Conservation (phyloP, 139 green algal species). For the Eudorina sp. region DNA sequence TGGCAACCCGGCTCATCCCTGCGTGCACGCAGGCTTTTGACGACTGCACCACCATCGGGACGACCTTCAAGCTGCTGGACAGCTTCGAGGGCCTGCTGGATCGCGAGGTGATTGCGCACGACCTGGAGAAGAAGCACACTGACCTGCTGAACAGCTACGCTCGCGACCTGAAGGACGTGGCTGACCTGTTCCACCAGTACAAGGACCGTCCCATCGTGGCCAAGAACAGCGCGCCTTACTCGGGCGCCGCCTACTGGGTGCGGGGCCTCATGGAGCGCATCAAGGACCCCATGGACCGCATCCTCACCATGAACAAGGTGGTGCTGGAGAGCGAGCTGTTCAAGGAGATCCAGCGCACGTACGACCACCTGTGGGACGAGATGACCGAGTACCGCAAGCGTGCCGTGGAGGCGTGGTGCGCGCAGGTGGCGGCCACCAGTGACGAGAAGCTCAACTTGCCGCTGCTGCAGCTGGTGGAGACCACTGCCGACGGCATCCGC, state of each 20-base stretch:
- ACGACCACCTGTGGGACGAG: conserved; percentile 69
- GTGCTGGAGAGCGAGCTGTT: conserved; percentile 77
- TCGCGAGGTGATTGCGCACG: conserved; percentile 81
- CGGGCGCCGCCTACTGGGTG: conserved; percentile 88
- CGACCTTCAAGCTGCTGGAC: conserved; percentile 94
- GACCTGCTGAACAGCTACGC: conserved; percentile 73
- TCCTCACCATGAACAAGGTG: conserved; percentile 69
- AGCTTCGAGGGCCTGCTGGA: conserved; percentile 92
- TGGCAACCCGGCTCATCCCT: background rate
- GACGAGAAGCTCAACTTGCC: conserved; percentile 89
- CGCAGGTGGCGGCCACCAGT: conserved; percentile 71
- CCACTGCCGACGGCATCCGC: background rate
- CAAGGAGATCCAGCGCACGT: conserved; percentile 71
- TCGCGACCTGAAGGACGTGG: conserved; percentile 78
- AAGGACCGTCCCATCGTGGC: conserved; percentile 62
- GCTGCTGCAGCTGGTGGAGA: conserved; percentile 68
- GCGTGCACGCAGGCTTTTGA: conserved; percentile 79
- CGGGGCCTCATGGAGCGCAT: conserved; percentile 85
- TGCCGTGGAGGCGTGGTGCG: conserved; percentile 76
- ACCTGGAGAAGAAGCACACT: conserved; percentile 85
- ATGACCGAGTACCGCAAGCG: conserved; percentile 79
- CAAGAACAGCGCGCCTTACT: conserved; percentile 69
- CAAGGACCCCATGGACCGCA: conserved; percentile 84
- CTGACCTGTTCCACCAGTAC: conserved; percentile 75
- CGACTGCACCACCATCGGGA: conserved; percentile 84